These are phyloP conservation scores for Xylaria flabelliformis DNA, from an alignment of 495 filamentous ascomycete genomes.

Conservation along the genomic window DNA sequence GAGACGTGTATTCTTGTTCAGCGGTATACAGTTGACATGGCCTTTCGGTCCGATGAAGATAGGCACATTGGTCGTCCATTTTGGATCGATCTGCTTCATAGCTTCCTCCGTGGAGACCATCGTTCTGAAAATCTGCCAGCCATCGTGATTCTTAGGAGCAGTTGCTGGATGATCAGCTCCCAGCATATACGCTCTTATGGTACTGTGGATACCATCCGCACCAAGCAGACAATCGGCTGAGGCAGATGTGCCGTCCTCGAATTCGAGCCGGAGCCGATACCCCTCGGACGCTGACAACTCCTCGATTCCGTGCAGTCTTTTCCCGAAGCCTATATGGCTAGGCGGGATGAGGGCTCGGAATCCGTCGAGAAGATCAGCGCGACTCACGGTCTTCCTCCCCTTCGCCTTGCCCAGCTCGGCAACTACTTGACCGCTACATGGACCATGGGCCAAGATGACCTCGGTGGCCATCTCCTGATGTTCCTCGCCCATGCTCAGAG, in stretches of 20 bases:
- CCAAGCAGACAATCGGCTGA: constrained; percentile 48
- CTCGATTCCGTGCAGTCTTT: constrained; percentile 35
- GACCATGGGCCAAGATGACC: constrained; percentile 45
- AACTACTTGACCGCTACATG: constrained; percentile 38
- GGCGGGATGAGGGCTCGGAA: constrained; percentile 40
- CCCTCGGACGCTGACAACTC: constrained; percentile 27
- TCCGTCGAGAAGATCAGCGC: constrained; percentile 44
- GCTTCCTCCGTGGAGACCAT: constrained; percentile 44
- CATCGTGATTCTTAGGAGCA: constrained; percentile 48
- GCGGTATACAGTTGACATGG: constrained; percentile 47
- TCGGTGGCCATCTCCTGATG: constrained; percentile 44
- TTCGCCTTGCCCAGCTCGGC: constrained; percentile 49
- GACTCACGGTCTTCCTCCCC: constrained; percentile 46
- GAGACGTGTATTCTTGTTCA: constrained; percentile 48
- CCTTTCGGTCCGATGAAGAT: constrained; percentile 46
- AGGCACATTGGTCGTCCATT: constrained; percentile 41
- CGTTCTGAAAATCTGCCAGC: constrained; percentile 53
- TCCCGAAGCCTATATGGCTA: constrained; percentile 39
- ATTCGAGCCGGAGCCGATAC: constrained; percentile 39
- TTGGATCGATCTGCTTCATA: constrained; percentile 36
- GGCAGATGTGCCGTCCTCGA: constrained; percentile 43
- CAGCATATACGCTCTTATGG: constrained; percentile 48
- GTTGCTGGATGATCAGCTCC: constrained; percentile 47
- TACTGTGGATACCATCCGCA: constrained; percentile 56
- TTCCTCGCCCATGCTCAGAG: constrained; percentile 41